Conservation (phyloP, 1,139 yeast species). For the Magnusiomyces ingens region DNA sequence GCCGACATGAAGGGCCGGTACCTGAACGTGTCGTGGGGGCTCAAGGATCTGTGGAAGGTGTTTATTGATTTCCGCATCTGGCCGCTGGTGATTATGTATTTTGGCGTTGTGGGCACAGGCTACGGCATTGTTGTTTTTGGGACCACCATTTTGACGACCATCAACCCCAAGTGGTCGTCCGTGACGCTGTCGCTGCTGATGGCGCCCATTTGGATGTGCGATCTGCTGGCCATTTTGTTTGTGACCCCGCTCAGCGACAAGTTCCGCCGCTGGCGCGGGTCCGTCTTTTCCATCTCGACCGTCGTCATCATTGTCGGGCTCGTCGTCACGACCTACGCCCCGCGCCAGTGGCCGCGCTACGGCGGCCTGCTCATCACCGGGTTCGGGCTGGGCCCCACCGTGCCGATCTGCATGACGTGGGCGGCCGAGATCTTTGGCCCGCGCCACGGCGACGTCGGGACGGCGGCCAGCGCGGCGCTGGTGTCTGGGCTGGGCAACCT, state of each 20-base stretch:
- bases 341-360: constrained; percentile 66
- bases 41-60: constrained; percentile 52
- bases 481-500: constrained; percentile 82
- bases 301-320: constrained; percentile 66
- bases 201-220: constrained; percentile 90
- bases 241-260: constrained; percentile 77
- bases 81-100: constrained; percentile 83
- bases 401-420: constrained; percentile 85
- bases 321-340: constrained; percentile 69
- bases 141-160: constrained; percentile 64
- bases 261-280: constrained; percentile 50
- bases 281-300: constrained; percentile 56
- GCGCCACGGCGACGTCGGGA: constrained; percentile 75
- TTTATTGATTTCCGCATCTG: constrained; percentile 61
- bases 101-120: constrained; percentile 88
- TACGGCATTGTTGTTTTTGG: constrained; percentile 82
- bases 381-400: constrained; percentile 85
- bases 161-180: constrained; percentile 57
- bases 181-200: constrained; percentile 67
- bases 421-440: constrained; percentile 68
- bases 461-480: constrained; percentile 75
- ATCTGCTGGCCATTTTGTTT: constrained; percentile 65
- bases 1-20: constrained; percentile 55
- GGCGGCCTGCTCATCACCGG: constrained; percentile 79
- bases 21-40: constrained; percentile 47